Conservation (phyloP, 148 eudicot genomes). For the Chenopodium formosanum region DNA sequence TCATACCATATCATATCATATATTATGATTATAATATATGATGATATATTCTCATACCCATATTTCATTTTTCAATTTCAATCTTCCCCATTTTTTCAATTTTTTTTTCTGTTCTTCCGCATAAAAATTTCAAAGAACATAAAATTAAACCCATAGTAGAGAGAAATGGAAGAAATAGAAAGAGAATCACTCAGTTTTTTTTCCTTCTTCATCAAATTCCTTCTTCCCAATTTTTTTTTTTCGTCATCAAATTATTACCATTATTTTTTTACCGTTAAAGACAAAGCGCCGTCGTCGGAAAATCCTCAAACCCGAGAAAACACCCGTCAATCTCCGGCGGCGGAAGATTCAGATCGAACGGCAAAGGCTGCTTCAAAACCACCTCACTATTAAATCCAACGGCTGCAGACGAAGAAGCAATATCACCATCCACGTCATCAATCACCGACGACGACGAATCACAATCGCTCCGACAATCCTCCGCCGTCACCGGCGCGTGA, state of each 20-base stretch:
- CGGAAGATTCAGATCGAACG: slow-evolving; percentile 49
- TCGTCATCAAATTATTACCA: slow-evolving; percentile 3
- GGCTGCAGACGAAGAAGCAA: background rate
- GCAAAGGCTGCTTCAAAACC: slow-evolving; percentile 24
- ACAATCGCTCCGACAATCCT: slow-evolving; percentile 49
- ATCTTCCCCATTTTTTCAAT: background rate
- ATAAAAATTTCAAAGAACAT: slow-evolving; percentile 30
- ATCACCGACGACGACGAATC: slow-evolving; percentile 55
- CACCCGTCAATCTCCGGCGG: slow-evolving; percentile 32
- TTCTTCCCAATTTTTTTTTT: no score
- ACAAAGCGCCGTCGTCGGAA: slow-evolving; percentile 34
- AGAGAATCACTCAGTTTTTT: slow-evolving; percentile 1
- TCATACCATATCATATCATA: background rate
- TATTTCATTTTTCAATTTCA: background rate
- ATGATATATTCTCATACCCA: background rate
- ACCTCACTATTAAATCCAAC: background rate
- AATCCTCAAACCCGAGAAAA: slow-evolving; percentile 31
- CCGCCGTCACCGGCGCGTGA: slow-evolving; percentile 23
- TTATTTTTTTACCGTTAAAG: slow-evolving; percentile 28
- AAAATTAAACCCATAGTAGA: slow-evolving; percentile 10
- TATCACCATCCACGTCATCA: slow-evolving; percentile 23
- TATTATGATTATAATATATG: background rate
- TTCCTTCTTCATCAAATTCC: background rate
- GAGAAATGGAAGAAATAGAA: background rate
- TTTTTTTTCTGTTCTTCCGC: slow-evolving; percentile 22